Evolutionary conservation across 169 alveolate species (phyloP).

Genomic region (Plasmodium knowlesi): DNA sequence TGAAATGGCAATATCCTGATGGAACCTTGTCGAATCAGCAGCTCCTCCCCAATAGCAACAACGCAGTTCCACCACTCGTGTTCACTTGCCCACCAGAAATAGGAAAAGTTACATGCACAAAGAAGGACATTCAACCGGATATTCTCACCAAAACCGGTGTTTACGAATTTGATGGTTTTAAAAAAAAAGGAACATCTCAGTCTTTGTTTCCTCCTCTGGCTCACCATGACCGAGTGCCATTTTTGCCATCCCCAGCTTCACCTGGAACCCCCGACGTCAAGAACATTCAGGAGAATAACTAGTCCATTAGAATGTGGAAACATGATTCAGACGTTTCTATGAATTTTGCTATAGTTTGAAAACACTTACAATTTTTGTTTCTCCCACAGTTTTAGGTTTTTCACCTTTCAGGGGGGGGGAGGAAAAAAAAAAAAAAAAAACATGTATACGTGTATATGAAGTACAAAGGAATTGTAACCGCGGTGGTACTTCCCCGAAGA

Average conservation of each 20-base stretch:
- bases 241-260: conserved; percentile 74
- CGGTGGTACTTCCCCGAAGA: background rate
- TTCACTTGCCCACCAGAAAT: conserved; percentile 86
- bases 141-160: conserved; percentile 82
- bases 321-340: background rate
- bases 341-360: background rate
- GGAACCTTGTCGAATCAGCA: conserved; percentile 25
- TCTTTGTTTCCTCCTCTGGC: conserved; percentile 84
- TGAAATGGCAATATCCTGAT: conserved; percentile 80
- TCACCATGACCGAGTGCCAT: conserved; percentile 81
- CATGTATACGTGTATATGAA: background rate
- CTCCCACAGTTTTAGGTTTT: background rate
- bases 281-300: conserved; percentile 47
- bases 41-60: conserved; percentile 25
- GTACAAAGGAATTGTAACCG: background rate
- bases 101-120: conserved; percentile 80
- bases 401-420: background rate
- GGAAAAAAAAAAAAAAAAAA: background rate
- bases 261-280: conserved; percentile 82
- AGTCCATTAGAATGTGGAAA: background rate
- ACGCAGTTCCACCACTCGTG: conserved; percentile 80
- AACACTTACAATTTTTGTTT: background rate
- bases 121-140: conserved; percentile 80
- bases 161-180: conserved; percentile 82
- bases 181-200: conserved; percentile 76